These are phyloP conservation scores for Kuraishia ogatae DNA, from an alignment of 805 yeast genomes.

Conservation along the genomic window DNA sequence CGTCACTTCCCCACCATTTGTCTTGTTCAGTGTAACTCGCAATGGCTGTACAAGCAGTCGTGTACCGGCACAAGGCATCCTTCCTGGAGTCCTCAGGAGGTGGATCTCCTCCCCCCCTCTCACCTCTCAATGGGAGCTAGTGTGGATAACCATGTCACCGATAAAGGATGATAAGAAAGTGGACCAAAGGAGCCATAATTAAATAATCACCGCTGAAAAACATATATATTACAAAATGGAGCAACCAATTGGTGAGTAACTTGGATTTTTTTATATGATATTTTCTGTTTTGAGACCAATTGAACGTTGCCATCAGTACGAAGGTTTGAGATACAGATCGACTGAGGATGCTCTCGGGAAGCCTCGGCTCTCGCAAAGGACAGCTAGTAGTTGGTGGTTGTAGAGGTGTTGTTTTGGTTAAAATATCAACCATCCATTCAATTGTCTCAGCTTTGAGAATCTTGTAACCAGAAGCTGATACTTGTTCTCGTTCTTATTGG, in stretches of 20 bases:
- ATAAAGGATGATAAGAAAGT: background rate
- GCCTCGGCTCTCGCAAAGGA: background rate
- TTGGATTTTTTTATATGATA: background rate
- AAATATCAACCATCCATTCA: too few species aligned
- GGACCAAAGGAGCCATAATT: background rate
- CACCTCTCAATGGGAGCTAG: background rate
- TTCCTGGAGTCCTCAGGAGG: background rate
- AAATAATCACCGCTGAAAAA: background rate
- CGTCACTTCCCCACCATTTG: too few species aligned
- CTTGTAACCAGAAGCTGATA: background rate
- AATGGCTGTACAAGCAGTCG: background rate
- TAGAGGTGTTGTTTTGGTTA: background rate
- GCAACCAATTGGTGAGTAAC: conserved; percentile 22
- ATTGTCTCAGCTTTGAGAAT: background rate
- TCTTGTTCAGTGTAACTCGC: background rate
- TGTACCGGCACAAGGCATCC: background rate
- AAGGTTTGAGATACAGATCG: background rate
- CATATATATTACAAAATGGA: conserved; percentile 8
- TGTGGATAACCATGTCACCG: background rate
- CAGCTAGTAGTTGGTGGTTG: background rate
- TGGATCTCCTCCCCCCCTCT: background rate
- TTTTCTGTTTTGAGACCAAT: background rate
- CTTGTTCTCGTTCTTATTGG: background rate
- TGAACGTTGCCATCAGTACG: background rate
- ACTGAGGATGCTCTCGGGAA: background rate